A percentile compares a stretch with the other conserved stretches of the same genome.
phyloP scores from a whole-genome alignment of 495 filamentous ascomycete species.

The Hyaloscypha variabilis region DNA sequence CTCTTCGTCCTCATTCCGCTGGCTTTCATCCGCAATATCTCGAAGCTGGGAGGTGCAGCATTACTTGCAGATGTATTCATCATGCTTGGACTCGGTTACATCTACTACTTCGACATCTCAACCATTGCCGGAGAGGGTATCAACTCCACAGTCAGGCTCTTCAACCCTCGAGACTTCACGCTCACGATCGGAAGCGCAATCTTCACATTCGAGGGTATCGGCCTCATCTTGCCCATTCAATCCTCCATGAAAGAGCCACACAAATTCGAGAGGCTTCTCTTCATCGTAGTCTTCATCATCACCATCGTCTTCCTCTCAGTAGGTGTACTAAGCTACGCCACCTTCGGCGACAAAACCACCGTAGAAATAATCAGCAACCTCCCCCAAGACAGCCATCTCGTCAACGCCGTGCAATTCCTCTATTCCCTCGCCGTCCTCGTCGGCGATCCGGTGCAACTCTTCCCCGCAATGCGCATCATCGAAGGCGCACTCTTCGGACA shows the following conservation, averaged over 20 bases:
- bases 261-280: conserved; percentile 60
- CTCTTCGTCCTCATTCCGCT: conserved; percentile 59
- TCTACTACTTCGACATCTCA: conserved; percentile 63
- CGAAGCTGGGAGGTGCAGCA: conserved; percentile 61
- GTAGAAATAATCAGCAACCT: conserved; percentile 69
- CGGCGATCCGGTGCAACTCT: conserved; percentile 65
- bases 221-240: conserved; percentile 66
- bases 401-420: conserved; percentile 67
- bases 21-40: conserved; percentile 64
- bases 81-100: conserved; percentile 62
- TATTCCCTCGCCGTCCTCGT: conserved; percentile 66
- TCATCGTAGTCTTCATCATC: conserved; percentile 61
- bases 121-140: conserved; percentile 47
- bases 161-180: conserved; percentile 63
- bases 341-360: conserved; percentile 58
- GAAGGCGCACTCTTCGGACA: conserved; percentile 56
- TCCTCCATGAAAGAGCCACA: conserved; percentile 63
- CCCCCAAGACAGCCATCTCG: conserved; percentile 61
- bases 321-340: conserved; percentile 65
- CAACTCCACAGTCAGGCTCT: conserved; percentile 53
- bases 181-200: conserved; percentile 65
- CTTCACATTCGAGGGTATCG: conserved; percentile 71
- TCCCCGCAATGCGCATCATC: conserved; percentile 63
- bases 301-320: conserved; percentile 65
- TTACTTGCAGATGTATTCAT: conserved; percentile 66